Conservation (phyloP, 768 basidiomycete species). For the Tulasnella sp. region DNA sequence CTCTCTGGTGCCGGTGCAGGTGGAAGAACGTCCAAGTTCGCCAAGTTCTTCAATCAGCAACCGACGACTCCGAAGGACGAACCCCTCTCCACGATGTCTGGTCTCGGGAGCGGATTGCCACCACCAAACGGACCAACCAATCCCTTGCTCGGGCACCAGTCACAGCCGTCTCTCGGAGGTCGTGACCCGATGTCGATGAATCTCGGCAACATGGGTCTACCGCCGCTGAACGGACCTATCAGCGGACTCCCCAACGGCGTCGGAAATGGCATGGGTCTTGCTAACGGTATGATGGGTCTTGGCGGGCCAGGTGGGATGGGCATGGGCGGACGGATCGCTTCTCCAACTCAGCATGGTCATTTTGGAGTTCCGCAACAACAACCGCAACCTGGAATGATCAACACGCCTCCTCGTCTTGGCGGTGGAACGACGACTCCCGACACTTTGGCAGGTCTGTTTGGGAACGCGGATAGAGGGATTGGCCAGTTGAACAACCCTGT, state of each 20-base stretch:
- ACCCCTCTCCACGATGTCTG: not conserved
- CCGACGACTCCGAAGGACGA: constrained; percentile 1
- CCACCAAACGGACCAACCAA: not conserved
- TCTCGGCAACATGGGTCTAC: not conserved
- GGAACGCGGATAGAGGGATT: not conserved
- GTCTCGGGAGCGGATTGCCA: not conserved
- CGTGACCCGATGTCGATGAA: not conserved
- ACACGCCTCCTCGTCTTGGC: constrained; percentile 17
- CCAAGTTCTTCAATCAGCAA: constrained; percentile 10
- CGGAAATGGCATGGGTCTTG: not conserved
- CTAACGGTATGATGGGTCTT: not conserved
- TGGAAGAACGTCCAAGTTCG: constrained; percentile 10
- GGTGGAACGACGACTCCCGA: not conserved
- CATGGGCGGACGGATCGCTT: constrained; percentile 4
- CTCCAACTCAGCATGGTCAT: not conserved
- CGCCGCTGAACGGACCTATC: not conserved
- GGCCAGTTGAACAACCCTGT: constrained; percentile 20
- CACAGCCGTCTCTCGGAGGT: not conserved
- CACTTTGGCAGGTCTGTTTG: not conserved
- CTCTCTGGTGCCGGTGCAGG: not conserved
- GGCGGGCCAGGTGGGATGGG: not conserved
- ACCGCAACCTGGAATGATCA: constrained; percentile 24
- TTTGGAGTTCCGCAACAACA: constrained; percentile 32
- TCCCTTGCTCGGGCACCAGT: not conserved
- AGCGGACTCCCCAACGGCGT: not conserved